A percentile compares a stretch with the other conserved stretches of the same genome.
Conservation (phyloP, 306 rosid species). For the Inga laurina region DNA sequence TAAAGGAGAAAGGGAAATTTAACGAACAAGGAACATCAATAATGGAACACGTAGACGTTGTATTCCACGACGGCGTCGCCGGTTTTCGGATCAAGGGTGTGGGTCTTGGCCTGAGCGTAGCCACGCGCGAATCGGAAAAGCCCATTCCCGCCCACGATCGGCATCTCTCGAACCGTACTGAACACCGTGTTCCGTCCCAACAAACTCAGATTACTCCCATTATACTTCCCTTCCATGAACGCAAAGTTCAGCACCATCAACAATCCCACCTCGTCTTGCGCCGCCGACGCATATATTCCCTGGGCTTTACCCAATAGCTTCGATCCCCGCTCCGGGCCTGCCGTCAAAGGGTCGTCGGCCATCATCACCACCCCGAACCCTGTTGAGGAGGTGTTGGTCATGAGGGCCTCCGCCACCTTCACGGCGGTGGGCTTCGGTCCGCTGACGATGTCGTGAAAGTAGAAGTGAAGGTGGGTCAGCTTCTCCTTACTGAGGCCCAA, state of each 20-base stretch:
- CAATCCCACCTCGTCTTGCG: slow-evolving; percentile 39
- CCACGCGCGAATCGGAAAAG: slow-evolving; percentile 75
- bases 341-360: slow-evolving; percentile 51
- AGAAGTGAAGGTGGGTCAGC: slow-evolving; percentile 67
- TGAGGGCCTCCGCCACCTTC: slow-evolving; percentile 39
- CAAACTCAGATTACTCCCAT: slow-evolving; percentile 51
- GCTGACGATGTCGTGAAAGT: slow-evolving; percentile 58
- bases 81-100: neutral
- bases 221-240: slow-evolving; percentile 43
- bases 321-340: slow-evolving; percentile 38
- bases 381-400: slow-evolving; percentile 43
- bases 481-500: slow-evolving; percentile 46
- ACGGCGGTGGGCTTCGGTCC: slow-evolving; percentile 48
- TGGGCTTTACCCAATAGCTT: slow-evolving; percentile 57
- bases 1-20: neutral
- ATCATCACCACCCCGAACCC: slow-evolving; percentile 39
- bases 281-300: slow-evolving; percentile 49
- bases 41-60: slow-evolving; percentile 63
- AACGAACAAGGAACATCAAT: slow-evolving; percentile 4
- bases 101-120: slow-evolving; percentile 50
- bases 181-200: slow-evolving; percentile 44
- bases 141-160: slow-evolving; percentile 61
- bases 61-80: slow-evolving; percentile 65
- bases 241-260: slow-evolving; percentile 42
- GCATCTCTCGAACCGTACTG: slow-evolving; percentile 47